Percentiles rank a stretch among this genome's conserved stretches.
phyloP scores from a whole-genome alignment of 2,329 filamentous ascomycete species.

The Tolypocladium capitatum region DNA sequence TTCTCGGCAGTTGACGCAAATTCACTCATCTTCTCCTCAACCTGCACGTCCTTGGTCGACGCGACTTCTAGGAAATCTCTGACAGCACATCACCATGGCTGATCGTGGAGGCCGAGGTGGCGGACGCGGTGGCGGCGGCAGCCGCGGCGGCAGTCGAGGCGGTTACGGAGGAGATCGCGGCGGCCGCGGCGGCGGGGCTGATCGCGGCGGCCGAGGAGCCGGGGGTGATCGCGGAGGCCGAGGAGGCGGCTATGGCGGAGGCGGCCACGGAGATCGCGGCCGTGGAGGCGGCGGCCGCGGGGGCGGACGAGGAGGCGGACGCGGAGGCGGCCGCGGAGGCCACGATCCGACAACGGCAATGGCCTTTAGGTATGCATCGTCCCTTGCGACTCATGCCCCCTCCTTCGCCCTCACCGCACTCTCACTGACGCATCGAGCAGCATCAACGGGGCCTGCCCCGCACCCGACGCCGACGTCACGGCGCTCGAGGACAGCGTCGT shows the following conservation, averaged over 20 bases:
- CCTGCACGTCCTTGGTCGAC: background rate
- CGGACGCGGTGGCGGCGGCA: constrained; percentile 1
- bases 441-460: constrained; percentile 8
- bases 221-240: constrained; percentile 4
- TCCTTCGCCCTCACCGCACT: too few relatives aligned
- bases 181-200: constrained; percentile 2
- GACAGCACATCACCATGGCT: constrained; percentile 11
- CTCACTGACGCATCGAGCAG: constrained; percentile 7
- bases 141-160: constrained; percentile 7
- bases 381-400: background rate
- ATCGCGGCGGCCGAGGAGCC: too few relatives aligned
- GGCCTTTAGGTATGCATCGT: background rate
- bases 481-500: constrained; percentile 29
- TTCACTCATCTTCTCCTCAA: background rate
- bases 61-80: background rate
- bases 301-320: constrained; percentile 10
- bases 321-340: constrained; percentile 9
- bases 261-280: constrained; percentile 10
- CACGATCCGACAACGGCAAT: background rate
- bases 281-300: constrained; percentile 9
- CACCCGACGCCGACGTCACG: constrained; percentile 14
- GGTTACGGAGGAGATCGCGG: constrained; percentile 4
- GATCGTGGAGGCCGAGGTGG: constrained; percentile 14
- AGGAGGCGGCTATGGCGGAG: constrained; percentile 6
- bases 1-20: background rate